Conservation (phyloP, 2,329 filamentous ascomycete species). For the Aspergillus quadrilineatus region DNA sequence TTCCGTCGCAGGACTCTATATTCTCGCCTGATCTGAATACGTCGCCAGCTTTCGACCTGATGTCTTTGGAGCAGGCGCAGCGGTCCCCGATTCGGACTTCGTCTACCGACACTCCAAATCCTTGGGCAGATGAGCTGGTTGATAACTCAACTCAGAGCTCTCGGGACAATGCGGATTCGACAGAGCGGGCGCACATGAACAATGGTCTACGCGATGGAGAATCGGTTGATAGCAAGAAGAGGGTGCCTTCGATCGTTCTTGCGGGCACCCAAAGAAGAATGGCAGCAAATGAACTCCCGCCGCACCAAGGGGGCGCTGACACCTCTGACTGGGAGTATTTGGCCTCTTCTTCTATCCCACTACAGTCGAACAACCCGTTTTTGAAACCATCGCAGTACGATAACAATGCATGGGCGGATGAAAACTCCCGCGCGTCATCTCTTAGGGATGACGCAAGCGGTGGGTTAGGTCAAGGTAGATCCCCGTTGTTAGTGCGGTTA, state of each 20-base stretch:
- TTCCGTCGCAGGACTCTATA: conserved; percentile 32
- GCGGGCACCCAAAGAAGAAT: conserved; percentile 24
- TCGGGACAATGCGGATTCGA: conserved; percentile 12
- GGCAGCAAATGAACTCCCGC: conserved; percentile 24
- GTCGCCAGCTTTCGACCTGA: conserved; percentile 39
- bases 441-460: conserved; percentile 25
- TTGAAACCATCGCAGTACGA: conserved; percentile 30
- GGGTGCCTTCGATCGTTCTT: conserved; percentile 24
- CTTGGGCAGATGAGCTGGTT: conserved; percentile 34
- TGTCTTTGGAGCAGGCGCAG: conserved; percentile 39
- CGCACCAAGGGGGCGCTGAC: conserved; percentile 13
- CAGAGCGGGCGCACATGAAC: conserved; percentile 6
- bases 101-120: conserved; percentile 27
- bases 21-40: conserved; percentile 41
- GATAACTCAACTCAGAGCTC: conserved; percentile 21
- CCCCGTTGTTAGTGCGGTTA: not conserved
- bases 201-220: conserved; percentile 3
- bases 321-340: conserved; percentile 23
- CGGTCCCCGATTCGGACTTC: conserved; percentile 34
- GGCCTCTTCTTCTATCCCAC: conserved; percentile 24
- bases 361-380: conserved; percentile 44
- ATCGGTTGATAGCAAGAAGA: conserved; percentile 9
- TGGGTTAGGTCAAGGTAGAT: conserved; percentile 32
- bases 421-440: conserved; percentile 22
- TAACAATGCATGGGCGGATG: conserved; percentile 22